Evolutionary conservation across 2,329 filamentous ascomycete genomes (phyloP).

Genomic region (Fusarium continuum): DNA sequence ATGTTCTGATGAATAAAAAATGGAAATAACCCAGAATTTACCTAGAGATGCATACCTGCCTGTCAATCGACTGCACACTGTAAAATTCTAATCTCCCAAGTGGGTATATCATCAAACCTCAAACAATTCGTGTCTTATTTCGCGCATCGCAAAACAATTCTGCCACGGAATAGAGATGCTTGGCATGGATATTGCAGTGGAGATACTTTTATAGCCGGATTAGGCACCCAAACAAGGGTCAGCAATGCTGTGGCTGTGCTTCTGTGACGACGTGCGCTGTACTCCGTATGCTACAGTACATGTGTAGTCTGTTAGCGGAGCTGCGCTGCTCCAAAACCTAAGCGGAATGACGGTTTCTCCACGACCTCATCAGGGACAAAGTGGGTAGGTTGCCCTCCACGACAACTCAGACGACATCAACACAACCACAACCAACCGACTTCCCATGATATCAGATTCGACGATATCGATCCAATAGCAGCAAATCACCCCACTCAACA

Average conservation of each 20-base stretch:
- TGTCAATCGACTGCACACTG: not conserved
- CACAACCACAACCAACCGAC: slow-evolving; percentile 21
- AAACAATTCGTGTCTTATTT: slow-evolving; percentile 31
- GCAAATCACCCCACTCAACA: not conserved
- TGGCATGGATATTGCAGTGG: not conserved
- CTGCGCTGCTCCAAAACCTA: slow-evolving; percentile 17
- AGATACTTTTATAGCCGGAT: slow-evolving; percentile 5
- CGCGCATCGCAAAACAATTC: slow-evolving; percentile 1
- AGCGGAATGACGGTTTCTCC: slow-evolving; percentile 42
- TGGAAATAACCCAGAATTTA: slow-evolving; percentile 3
- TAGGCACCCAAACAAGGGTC: slow-evolving; percentile 17
- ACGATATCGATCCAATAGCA: slow-evolving; percentile 9
- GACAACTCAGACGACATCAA: slow-evolving; percentile 39
- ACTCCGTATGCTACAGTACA: not conserved
- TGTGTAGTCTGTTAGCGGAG: slow-evolving; percentile 12
- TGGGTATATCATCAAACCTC: slow-evolving; percentile 26
- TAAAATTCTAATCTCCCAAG: not conserved
- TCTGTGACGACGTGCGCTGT: slow-evolving; percentile 17
- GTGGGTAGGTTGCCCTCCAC: slow-evolving; percentile 40
- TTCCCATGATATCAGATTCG: not conserved
- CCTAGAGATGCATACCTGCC: too few relatives aligned
- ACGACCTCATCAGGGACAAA: slow-evolving; percentile 34
- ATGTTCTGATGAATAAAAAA: slow-evolving; percentile 1
- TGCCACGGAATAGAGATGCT: not conserved
- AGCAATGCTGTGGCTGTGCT: slow-evolving; percentile 33